phyloP scores from a whole-genome alignment of 2,329 filamentous ascomycete species.

The Septoria linicola region DNA sequence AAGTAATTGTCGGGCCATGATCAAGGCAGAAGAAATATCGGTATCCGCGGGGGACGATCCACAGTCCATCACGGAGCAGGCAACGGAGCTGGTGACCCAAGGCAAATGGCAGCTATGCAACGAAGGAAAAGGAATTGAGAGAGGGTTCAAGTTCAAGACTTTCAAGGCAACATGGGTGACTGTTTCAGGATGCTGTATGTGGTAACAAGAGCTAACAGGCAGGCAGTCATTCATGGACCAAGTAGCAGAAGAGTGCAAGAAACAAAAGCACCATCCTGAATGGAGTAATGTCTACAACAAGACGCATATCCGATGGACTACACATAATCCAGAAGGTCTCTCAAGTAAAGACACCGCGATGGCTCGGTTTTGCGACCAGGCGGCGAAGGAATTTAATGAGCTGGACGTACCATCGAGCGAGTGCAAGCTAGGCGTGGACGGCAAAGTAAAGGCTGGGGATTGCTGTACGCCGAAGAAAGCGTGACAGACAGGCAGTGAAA shows the following conservation, averaged over 20 bases:
- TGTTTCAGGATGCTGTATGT: neutral
- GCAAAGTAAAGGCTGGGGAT: slow-evolving; percentile 22
- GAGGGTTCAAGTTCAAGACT: slow-evolving; percentile 41
- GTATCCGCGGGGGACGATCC: slow-evolving; percentile 28
- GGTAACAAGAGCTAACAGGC: neutral
- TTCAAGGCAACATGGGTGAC: slow-evolving; percentile 43
- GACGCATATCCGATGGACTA: slow-evolving; percentile 70
- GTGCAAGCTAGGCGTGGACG: slow-evolving; percentile 15
- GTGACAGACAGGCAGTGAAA: too few species aligned
- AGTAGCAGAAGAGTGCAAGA: slow-evolving; percentile 65
- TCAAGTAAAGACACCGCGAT: slow-evolving; percentile 63
- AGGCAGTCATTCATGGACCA: slow-evolving; percentile 72
- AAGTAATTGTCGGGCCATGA: slow-evolving; percentile 17
- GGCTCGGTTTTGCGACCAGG: slow-evolving; percentile 61
- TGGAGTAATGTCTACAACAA: slow-evolving; percentile 77
- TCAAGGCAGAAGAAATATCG: slow-evolving; percentile 20
- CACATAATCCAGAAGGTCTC: slow-evolving; percentile 65
- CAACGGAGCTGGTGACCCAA: slow-evolving; percentile 29
- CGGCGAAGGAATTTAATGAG: slow-evolving; percentile 32
- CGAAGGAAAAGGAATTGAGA: slow-evolving; percentile 37
- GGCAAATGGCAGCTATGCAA: slow-evolving; percentile 38
- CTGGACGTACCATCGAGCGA: slow-evolving; percentile 17
- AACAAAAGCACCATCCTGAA: slow-evolving; percentile 70
- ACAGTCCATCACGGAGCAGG: slow-evolving; percentile 22
- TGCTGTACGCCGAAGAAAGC: slow-evolving; percentile 23